Conservation (phyloP, 1,284 basidiomycete genomes). For the Boletellus sp. region DNA sequence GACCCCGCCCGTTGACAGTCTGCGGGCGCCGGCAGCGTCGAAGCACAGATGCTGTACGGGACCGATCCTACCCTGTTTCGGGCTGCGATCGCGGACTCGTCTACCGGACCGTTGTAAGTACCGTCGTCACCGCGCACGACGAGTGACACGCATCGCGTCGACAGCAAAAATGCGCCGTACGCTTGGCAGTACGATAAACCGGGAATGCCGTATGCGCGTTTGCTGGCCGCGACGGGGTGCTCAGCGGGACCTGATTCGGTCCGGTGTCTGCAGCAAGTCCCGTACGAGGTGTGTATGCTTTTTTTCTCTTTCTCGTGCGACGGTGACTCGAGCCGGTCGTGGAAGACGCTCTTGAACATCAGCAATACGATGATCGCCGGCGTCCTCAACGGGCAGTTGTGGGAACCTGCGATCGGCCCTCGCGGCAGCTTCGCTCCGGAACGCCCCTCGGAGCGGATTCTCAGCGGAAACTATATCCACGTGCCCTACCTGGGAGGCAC, state of each 20-base stretch:
- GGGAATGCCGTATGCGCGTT: conserved; percentile 49
- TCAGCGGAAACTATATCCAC: conserved; percentile 48
- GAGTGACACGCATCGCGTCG: neutral
- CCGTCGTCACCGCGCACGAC: no score
- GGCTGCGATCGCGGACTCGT: conserved; percentile 22
- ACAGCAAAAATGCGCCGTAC: conserved; percentile 53
- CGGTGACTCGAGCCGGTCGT: neutral
- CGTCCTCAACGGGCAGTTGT: conserved; percentile 52
- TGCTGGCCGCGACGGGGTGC: conserved; percentile 48
- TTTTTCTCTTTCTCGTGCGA: neutral
- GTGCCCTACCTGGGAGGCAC: conserved; percentile 46
- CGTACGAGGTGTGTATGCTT: conserved; percentile 13
- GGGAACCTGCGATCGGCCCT: conserved; percentile 56
- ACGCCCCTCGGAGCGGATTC: conserved; percentile 46
- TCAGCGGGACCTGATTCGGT: conserved; percentile 40
- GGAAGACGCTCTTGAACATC: conserved; percentile 16
- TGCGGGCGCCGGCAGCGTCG: conserved; percentile 19
- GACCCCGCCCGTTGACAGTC: conserved; percentile 7
- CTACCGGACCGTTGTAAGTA: conserved; percentile 21
- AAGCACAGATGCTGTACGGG: conserved; percentile 17
- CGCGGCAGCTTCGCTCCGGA: conserved; percentile 47
- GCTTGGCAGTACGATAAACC: conserved; percentile 52
- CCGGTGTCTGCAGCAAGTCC: conserved; percentile 27
- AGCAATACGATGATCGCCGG: conserved; percentile 45
- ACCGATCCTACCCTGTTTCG: conserved; percentile 12